These are phyloP conservation scores for Pneumocystis carinii DNA, from an alignment of 1,139 yeast genomes.

Conservation along the genomic window DNA sequence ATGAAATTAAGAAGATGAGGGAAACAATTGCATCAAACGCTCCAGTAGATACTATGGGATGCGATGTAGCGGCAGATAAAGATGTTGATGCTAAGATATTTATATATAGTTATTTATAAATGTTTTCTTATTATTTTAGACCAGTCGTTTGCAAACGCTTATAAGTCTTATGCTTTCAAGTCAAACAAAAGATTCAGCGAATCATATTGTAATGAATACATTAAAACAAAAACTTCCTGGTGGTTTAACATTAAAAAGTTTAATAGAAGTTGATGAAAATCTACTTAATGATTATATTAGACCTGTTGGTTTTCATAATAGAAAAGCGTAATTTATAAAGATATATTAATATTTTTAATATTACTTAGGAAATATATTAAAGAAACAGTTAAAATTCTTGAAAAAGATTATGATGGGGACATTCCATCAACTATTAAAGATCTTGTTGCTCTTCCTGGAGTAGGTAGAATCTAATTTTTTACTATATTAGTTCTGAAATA, in stretches of 20 bases:
- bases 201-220: constrained; percentile 52
- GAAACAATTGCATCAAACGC: constrained; percentile 29
- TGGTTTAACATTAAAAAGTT: constrained; percentile 24
- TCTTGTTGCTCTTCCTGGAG: constrained; percentile 71
- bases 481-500: background rate
- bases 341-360: background rate
- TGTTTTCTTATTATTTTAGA: constrained; percentile 25
- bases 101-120: constrained; percentile 19
- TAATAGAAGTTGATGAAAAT: constrained; percentile 38
- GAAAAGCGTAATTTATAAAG: constrained; percentile 38
- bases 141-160: constrained; percentile 65
- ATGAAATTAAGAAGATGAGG: constrained; percentile 53
- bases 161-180: constrained; percentile 59
- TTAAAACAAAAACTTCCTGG: constrained; percentile 35
- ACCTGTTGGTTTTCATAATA: constrained; percentile 74
- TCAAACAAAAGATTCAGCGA: constrained; percentile 84
- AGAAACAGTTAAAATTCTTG: constrained; percentile 41
- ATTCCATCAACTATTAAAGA: constrained; percentile 40
- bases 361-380: constrained; percentile 35
- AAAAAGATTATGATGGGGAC: constrained; percentile 43
- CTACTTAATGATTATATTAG: constrained; percentile 51
- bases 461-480: constrained; percentile 18
- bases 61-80: constrained; percentile 54
- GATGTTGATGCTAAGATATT: constrained; percentile 23
- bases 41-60: constrained; percentile 84